Base-by-base conservation (phyloP, 768 basidiomycete genomes). In the Russula vinacea region DNA sequence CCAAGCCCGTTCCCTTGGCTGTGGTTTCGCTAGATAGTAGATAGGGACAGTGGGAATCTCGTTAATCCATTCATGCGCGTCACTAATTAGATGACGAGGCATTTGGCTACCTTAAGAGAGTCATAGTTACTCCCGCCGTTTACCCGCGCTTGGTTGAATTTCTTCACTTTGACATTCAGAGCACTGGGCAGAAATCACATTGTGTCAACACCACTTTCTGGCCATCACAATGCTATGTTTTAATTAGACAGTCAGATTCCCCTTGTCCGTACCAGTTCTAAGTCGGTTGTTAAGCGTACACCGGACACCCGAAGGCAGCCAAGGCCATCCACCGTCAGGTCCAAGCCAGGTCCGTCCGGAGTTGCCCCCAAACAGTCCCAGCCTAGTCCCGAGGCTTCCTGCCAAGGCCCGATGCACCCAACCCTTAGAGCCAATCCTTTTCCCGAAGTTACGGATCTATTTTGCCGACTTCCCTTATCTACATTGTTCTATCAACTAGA, bases 161-260 rank as follows among this genome's bases (percentile, higher is more conserved):
- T 84, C 84, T 86, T 84, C 84, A 85, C 84, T 83, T 85, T 85
- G 83, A 85, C 84, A 86, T 85, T 86, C 84, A 85, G 84, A 84
- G 85, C 84, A 85, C 85, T 86, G 84, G 85, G 84, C 84, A 86
- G 85, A 85, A 85, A 86, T 85, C 84, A 85, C 84, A 86, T 85
- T 84, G 83, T 78, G 83, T 85, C 84, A 84, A 85, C 84, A 85
- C 81, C 84, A 83, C 83, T 83, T 84, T 84, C 77, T 80, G 83
- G 78, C 83, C 83, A 83, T 85, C 81, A 80, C 84, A 86, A 86
- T 86, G 84, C 85, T 87, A 84, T 86, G 85, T 86, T 86, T 85
- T 85, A 86, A 85, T 87, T 86, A 86, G 84, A 86, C 85, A 86
- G 84, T 86, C 85, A 83, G 84, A 86, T 86, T 86, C 84, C 84